Percentiles rank a stretch among this genome's conserved stretches.
Evolutionary conservation across 176 grass and related monocot species (phyloP).

Genomic region (Bothriochloa decipiens): DNA sequence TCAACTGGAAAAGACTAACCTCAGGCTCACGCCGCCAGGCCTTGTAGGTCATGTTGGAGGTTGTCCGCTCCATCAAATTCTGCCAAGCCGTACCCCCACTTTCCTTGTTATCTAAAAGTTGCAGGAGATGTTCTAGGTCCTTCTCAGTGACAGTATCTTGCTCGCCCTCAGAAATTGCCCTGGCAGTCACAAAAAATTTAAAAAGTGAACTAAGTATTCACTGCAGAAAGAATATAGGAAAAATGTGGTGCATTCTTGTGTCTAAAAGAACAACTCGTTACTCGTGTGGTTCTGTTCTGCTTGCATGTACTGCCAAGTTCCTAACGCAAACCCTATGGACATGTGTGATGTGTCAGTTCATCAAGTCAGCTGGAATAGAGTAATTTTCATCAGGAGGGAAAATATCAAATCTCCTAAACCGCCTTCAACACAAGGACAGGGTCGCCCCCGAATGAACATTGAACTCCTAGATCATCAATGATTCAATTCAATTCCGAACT

Average conservation of each 20-base stretch:
- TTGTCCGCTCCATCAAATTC: slow-evolving; percentile 87
- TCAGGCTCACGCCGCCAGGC: slow-evolving; percentile 90
- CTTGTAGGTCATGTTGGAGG: slow-evolving; percentile 92
- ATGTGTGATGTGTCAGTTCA: too few relatives aligned
- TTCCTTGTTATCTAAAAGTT: slow-evolving; percentile 83
- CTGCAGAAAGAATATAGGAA: neutral
- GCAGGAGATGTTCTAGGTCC: slow-evolving; percentile 84
- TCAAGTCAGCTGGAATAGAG: too few relatives aligned
- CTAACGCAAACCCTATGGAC: too few relatives aligned
- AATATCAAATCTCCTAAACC: too few relatives aligned
- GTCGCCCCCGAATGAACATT: neutral
- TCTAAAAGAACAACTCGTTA: neutral
- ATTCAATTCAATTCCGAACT: neutral
- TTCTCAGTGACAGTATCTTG: slow-evolving; percentile 66
- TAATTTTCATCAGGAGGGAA: too few relatives aligned
- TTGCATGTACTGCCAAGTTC: neutral
- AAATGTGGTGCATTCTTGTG: neutral
- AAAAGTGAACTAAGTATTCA: neutral
- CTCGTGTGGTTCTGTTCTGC: neutral
- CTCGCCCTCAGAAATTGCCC: slow-evolving; percentile 49
- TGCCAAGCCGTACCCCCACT: slow-evolving; percentile 73
- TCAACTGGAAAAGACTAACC: slow-evolving; percentile 47
- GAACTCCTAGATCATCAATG: too few relatives aligned
- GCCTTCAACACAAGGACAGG: neutral
- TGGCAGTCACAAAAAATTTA: slow-evolving; percentile 8